Base-by-base conservation (phyloP, 2,329 filamentous ascomycete species). In the Cercospora sojina region DNA sequence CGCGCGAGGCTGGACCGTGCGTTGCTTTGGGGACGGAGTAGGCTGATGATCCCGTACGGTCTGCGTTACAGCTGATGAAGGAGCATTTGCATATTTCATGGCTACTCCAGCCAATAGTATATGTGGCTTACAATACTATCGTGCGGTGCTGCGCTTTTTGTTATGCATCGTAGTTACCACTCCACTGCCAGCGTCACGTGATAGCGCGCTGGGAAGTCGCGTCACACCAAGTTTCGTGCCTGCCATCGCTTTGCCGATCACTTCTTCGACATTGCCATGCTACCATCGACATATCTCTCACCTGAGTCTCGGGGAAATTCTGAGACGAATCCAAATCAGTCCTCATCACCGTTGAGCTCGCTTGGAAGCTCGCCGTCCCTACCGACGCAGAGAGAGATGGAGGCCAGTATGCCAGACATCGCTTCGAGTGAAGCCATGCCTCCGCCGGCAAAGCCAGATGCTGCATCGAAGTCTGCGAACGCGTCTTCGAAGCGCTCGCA, bases 401-500 rank as follows among this genome's bases (percentile, higher is more conserved):
- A 57, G 41, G 55, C 41, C 29, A 43, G 56, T 31, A 59, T 35
- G 56, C 23, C n/a, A 27, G 53, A 20, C 25, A 7, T 13, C 23
- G 41, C 32, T 23, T 49, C 62, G 23, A 41, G 29, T 25, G 29
- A 35, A 20, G 29, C 29, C 20, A 68, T 67, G 64, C 35, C 51
- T 2, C 55, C 64, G 23, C 63, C 65, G 10, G 12, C 35, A 18
- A 62, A 27, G n/a, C 62, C 57, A 41, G 65, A 23, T 18, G 18
- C 59, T 29, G 51, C 53, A 10, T 31, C 64, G 18, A 51, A 61
- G 31, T 16, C 27, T 5, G 31, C 49, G 18, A 35, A 31, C 29
- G 47, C 18, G n/a, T 55, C 47, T 32, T 38, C 58, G 13, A 69
- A 72, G 58, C 70, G 69, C 18, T 68, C 68, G 5, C 64, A 61